phyloP scores from a whole-genome alignment of 345 rosid genomes.

The Populus tremula region DNA sequence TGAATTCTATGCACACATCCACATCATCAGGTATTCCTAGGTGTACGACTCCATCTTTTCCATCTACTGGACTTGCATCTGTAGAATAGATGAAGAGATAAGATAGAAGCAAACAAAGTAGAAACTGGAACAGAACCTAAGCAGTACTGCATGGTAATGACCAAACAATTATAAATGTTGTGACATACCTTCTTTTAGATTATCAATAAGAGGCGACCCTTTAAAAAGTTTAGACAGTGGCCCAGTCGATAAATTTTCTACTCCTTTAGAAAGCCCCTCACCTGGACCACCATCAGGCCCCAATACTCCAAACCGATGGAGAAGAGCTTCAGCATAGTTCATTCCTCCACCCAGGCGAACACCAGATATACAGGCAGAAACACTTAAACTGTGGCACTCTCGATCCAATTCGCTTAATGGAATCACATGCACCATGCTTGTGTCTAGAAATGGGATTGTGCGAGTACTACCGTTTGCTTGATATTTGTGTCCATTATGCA shows the following conservation, averaged over 20 bases:
- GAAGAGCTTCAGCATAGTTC: constrained; percentile 81
- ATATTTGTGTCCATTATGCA: constrained; percentile 50
- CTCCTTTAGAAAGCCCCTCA: constrained; percentile 72
- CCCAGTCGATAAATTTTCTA: constrained; percentile 72
- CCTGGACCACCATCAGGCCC: constrained; percentile 97
- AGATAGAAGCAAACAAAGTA: constrained; percentile 13
- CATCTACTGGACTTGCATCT: constrained; percentile 49
- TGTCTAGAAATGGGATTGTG: constrained; percentile 64
- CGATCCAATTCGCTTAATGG: constrained; percentile 79
- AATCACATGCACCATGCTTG: constrained; percentile 72
- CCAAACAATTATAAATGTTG: background rate
- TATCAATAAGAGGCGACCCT: constrained; percentile 53
- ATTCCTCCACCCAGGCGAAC: constrained; percentile 95
- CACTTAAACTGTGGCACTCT: constrained; percentile 80
- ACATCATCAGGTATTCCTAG: constrained; percentile 82
- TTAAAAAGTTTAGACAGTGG: constrained; percentile 84
- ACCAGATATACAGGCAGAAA: constrained; percentile 81
- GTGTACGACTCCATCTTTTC: constrained; percentile 48
- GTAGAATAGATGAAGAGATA: constrained; percentile 22
- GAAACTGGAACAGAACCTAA: background rate
- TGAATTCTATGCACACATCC: constrained; percentile 71
- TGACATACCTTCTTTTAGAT: constrained; percentile 42
- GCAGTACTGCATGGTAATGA: background rate
- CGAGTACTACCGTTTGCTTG: constrained; percentile 35
- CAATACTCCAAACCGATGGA: constrained; percentile 90